Evolutionary conservation across 176 grass and related monocot genomes (phyloP).

Genomic region (Ananas comosus): DNA sequence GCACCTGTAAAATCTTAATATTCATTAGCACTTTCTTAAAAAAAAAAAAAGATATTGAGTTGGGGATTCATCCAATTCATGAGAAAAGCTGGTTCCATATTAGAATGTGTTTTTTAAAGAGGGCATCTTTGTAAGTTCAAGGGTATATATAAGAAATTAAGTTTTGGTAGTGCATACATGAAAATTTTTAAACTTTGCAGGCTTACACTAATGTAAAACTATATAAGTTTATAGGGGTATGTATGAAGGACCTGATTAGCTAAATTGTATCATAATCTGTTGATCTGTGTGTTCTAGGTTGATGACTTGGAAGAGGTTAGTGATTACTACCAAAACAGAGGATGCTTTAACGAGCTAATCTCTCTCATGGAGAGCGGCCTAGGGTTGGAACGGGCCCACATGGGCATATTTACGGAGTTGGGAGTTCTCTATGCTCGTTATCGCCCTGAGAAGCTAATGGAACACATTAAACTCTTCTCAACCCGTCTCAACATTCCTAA

Average conservation of each 20-base stretch:
- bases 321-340: conserved; percentile 43
- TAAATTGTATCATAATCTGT: not conserved
- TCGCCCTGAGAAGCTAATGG: conserved; percentile 90
- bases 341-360: conserved; percentile 40
- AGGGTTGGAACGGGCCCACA: conserved; percentile 72
- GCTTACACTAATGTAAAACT: too few species aligned
- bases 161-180: too few species aligned
- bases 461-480: conserved; percentile 95
- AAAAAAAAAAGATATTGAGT: too few species aligned
- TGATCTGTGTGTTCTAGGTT: conserved; percentile 18
- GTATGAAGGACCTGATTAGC: too few species aligned
- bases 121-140: too few species aligned
- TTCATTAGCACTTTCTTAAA: too few species aligned
- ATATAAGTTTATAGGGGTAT: too few species aligned
- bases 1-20: not conserved
- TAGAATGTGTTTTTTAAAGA: too few species aligned
- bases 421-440: conserved; percentile 95
- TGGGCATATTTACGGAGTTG: conserved; percentile 92
- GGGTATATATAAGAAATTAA: too few species aligned
- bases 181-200: too few species aligned
- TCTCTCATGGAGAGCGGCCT: conserved; percentile 46
- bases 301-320: conserved; percentile 44
- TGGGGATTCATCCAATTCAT: too few species aligned
- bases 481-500: conserved; percentile 90
- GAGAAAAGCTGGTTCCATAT: too few species aligned